These are phyloP conservation scores for Xylaria palmicola DNA, from an alignment of 495 filamentous ascomycete species.

Conservation along the genomic window DNA sequence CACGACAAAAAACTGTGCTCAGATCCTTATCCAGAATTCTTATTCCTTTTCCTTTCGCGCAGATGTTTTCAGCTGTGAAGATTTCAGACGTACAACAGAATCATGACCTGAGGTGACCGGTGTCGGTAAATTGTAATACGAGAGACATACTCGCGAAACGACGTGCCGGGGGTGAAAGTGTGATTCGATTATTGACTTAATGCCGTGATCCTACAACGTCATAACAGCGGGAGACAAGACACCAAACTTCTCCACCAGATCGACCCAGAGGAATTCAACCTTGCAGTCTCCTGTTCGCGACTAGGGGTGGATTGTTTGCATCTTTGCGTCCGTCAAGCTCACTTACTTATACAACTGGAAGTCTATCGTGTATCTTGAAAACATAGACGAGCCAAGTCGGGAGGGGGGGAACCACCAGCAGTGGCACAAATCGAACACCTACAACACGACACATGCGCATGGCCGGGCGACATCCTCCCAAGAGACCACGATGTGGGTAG, in stretches of 20 bases:
- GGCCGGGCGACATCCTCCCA: not conserved
- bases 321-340: not conserved
- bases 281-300: not conserved
- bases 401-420: not conserved
- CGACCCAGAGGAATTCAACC: not conserved
- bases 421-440: not conserved
- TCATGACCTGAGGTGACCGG: too few species aligned
- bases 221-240: not conserved
- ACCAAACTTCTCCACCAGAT: not conserved
- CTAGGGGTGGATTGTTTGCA: not conserved
- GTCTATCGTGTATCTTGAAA: not conserved
- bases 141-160: not conserved
- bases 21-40: too few species aligned
- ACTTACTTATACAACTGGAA: not conserved
- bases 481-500: not conserved
- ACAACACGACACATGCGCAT: not conserved
- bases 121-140: not conserved
- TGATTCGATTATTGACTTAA: too few species aligned
- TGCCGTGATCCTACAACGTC: slow-evolving; percentile 3
- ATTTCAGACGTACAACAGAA: too few species aligned
- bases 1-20: too few species aligned
- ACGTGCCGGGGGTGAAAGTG: not conserved
- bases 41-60: too few species aligned
- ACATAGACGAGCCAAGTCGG: not conserved
- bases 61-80: too few species aligned